Percentiles rank a stretch among this genome's conserved stretches.
These are phyloP conservation scores for Delonix regia DNA, from an alignment of 306 rosid species.

Conservation along the genomic window DNA sequence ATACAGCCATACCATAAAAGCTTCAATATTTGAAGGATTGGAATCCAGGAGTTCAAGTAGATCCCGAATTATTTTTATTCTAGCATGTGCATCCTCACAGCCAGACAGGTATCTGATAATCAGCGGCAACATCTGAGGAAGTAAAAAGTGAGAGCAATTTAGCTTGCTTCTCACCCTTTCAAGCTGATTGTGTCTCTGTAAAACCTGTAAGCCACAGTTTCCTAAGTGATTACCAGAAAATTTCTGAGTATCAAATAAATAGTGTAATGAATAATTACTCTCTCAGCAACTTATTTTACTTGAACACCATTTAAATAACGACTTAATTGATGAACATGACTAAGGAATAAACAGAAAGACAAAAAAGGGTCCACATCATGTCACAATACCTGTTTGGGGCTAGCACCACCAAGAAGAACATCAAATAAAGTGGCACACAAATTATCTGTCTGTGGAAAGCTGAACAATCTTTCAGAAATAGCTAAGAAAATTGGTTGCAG, in stretches of 20 bases:
- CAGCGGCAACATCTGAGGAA: constrained; percentile 86
- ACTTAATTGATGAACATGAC: constrained; percentile 15
- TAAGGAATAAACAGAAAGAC: constrained; percentile 3
- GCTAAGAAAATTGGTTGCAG: constrained; percentile 80
- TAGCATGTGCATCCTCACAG: constrained; percentile 69
- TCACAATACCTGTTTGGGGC: constrained; percentile 90
- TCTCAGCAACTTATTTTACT: constrained; percentile 21
- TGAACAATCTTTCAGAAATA: constrained; percentile 84
- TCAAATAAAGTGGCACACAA: constrained; percentile 92
- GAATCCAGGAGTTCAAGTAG: constrained; percentile 96
- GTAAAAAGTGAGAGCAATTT: constrained; percentile 73
- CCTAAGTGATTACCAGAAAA: constrained; percentile 2
- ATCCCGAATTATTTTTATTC: constrained; percentile 76
- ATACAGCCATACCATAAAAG: constrained; percentile 77
- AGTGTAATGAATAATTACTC: constrained; percentile 21
- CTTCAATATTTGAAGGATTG: constrained; percentile 91
- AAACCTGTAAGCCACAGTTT: constrained; percentile 64
- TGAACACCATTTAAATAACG: constrained; percentile 18
- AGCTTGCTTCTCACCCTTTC: constrained; percentile 79
- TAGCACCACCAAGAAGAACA: constrained; percentile 99
- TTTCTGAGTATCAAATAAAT: constrained; percentile 23
- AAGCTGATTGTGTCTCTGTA: constrained; percentile 75
- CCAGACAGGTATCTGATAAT: constrained; percentile 81
- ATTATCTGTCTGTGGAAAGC: constrained; percentile 90
- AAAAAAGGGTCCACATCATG: constrained; percentile 11